Conservation (phyloP, 305 asterid species). For the Fraxinus greggii region DNA sequence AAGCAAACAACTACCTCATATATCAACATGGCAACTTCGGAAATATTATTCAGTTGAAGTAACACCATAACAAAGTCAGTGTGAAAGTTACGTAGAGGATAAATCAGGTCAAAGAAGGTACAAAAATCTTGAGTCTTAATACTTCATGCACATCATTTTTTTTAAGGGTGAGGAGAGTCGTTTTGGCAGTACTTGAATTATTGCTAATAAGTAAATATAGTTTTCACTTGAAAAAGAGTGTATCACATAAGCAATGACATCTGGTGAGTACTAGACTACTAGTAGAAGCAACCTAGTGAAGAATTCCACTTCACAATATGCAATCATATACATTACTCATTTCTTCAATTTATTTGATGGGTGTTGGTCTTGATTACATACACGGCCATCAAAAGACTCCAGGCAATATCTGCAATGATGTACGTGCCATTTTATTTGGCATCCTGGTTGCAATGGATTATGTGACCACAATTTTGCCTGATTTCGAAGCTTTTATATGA, state of each 20-base stretch:
- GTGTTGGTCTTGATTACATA: slow-evolving; percentile 37
- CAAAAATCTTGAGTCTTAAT: neutral
- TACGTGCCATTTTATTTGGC: slow-evolving; percentile 36
- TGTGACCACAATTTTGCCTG: slow-evolving; percentile 12
- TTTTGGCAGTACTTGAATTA: neutral
- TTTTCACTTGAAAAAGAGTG: neutral
- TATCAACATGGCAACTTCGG: neutral
- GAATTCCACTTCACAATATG: neutral
- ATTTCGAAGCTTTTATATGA: slow-evolving; percentile 26
- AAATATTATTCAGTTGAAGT: neutral
- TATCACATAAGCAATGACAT: neutral
- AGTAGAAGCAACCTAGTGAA: neutral
- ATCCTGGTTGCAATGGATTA: slow-evolving; percentile 20
- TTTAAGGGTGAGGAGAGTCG: neutral
- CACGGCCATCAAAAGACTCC: slow-evolving; percentile 51
- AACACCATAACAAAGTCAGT: neutral
- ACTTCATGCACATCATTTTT: neutral
- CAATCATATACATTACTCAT: neutral
- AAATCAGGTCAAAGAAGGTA: neutral
- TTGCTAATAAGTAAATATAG: neutral
- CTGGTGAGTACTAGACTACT: neutral
- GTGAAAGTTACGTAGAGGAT: neutral
- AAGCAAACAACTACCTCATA: neutral
- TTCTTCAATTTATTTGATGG: neutral
- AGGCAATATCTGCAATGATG: slow-evolving; percentile 34